Evolutionary conservation across 257 asterid species (phyloP).

Genomic region (Gynochthodes officinalis): DNA sequence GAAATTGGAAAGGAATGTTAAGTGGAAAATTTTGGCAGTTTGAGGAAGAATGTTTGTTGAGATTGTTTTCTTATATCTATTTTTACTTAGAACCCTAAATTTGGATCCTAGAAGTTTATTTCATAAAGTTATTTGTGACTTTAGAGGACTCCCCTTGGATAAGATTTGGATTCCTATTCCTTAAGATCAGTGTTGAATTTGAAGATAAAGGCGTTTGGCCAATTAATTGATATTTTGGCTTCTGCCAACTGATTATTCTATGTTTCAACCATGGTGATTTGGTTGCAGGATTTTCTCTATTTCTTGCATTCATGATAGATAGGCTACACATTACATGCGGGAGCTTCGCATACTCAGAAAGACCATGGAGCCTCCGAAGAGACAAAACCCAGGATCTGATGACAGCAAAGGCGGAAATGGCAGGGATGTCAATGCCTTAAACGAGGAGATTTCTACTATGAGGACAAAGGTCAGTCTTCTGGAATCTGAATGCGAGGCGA

Average conservation of each 20-base stretch:
- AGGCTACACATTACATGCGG: conserved; percentile 81
- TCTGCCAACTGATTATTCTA: not conserved
- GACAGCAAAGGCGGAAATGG: conserved; percentile 27
- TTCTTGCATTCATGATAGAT: conserved; percentile 41
- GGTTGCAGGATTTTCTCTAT: conserved; percentile 25
- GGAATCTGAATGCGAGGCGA: conserved; percentile 30
- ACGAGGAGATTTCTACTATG: conserved; percentile 25
- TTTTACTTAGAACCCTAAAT: not conserved
- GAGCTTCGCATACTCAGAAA: conserved; percentile 83
- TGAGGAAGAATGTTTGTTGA: not conserved
- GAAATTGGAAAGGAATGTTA: not conserved
- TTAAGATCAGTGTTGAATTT: not conserved
- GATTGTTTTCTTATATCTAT: not conserved
- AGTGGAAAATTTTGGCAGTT: not conserved
- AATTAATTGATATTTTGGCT: not conserved
- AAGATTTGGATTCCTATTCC: not conserved
- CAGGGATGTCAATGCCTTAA: conserved; percentile 23
- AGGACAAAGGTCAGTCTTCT: conserved; percentile 18
- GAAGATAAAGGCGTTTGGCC: not conserved
- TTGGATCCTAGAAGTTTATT: not conserved
- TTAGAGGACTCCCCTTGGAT: not conserved
- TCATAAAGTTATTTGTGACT: not conserved
- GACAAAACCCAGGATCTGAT: conserved; percentile 41
- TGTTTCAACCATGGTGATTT: not conserved
- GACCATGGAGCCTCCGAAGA: conserved; percentile 69